phyloP scores from a whole-genome alignment of 2,329 filamentous ascomycete genomes.

The Botryotinia globosa region DNA sequence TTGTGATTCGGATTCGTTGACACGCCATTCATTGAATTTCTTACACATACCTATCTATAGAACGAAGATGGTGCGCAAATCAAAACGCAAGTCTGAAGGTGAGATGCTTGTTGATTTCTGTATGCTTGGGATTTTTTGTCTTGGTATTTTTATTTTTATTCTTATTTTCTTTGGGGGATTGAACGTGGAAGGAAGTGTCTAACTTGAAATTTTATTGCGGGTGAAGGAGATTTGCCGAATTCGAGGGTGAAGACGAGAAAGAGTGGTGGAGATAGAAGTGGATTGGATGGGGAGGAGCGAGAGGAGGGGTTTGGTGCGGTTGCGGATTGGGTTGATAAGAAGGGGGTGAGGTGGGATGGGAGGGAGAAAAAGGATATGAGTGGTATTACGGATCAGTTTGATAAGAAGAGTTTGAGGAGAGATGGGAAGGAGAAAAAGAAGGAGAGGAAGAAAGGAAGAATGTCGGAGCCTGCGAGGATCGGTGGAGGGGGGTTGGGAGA shows the following conservation, averaged over 20 bases:
- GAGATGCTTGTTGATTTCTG: neutral
- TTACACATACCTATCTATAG: too few species aligned
- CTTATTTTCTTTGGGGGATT: too few species aligned
- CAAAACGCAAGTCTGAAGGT: conserved; percentile 19
- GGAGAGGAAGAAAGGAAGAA: conserved; percentile 27
- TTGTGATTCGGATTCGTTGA: neutral
- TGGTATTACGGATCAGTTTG: neutral
- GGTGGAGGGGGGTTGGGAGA: neutral
- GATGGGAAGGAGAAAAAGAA: conserved; percentile 14
- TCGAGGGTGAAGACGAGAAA: neutral
- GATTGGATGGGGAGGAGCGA: neutral
- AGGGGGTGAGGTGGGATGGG: neutral
- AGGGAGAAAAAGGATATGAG: conserved; percentile 3
- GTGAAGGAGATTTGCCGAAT: conserved; percentile 2
- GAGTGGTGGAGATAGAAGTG: neutral
- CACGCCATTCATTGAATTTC: neutral
- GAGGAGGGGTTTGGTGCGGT: neutral
- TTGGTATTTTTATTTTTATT: too few species aligned
- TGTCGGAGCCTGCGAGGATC: conserved; percentile 26
- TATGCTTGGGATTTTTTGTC: neutral
- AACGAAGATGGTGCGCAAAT: neutral
- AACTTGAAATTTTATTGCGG: neutral
- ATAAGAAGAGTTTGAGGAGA: neutral
- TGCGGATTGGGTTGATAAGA: neutral
- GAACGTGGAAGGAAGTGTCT: neutral